A percentile compares a stretch with the other conserved stretches of the same genome.
Evolutionary conservation across 2,329 filamentous ascomycete genomes (phyloP).

Genomic region (Trichophyton verrucosum): DNA sequence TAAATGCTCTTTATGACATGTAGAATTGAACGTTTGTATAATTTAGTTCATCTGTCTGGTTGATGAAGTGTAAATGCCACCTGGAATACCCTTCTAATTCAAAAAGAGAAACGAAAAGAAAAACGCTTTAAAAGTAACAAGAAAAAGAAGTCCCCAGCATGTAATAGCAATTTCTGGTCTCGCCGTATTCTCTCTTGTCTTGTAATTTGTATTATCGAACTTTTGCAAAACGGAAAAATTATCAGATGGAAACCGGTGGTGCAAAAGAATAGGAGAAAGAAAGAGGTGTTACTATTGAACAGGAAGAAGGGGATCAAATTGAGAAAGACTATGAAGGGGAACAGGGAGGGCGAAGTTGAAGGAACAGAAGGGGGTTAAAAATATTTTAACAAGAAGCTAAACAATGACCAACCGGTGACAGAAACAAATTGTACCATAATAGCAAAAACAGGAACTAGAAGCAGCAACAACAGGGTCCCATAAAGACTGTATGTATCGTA

Average conservation of each 20-base stretch:
- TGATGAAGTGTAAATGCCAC: constrained; percentile 1
- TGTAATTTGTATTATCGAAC: constrained; percentile 1
- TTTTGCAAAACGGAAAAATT: not conserved
- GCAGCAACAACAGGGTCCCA: not conserved
- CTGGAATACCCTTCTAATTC: not conserved
- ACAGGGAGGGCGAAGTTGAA: not conserved
- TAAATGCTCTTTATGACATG: not conserved
- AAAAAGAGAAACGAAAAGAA: not conserved
- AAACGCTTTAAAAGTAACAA: not conserved
- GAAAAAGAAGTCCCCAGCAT: not conserved
- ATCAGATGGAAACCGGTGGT: not conserved
- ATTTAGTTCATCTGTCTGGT: constrained; percentile 2
- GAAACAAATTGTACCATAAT: not conserved
- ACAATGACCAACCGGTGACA: not conserved
- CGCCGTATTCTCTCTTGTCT: constrained; percentile 3
- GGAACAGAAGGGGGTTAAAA: not conserved
- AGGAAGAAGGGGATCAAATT: not conserved
- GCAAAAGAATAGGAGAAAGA: not conserved
- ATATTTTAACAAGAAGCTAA: not conserved
- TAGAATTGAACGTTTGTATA: not conserved
- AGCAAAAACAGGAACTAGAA: not conserved
- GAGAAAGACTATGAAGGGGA: not conserved
- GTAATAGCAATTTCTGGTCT: constrained; percentile 4
- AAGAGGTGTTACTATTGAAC: not conserved
- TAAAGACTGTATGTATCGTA: constrained; percentile 3